phyloP scores from a whole-genome alignment of 2,329 filamentous ascomycete genomes.

The Beauveria sp. region DNA sequence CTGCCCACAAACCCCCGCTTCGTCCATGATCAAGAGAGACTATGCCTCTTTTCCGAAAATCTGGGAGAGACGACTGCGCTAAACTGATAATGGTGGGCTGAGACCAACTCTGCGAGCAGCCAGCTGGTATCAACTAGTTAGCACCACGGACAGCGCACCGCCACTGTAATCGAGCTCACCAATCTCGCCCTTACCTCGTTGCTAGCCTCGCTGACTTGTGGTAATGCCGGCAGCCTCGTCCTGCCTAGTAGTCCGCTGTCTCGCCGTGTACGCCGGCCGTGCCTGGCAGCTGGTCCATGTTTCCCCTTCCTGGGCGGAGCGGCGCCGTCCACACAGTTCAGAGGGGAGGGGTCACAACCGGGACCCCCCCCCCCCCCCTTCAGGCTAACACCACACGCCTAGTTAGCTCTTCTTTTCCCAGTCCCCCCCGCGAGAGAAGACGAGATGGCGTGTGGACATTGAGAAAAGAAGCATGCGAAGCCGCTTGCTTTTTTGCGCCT shows the following conservation, averaged over 20 bases:
- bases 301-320: conserved; percentile 1
- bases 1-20: neutral
- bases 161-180: neutral
- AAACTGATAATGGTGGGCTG: neutral
- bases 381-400: neutral
- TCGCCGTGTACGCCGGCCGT: neutral
- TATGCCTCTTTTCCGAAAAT: neutral
- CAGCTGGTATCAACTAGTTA: neutral
- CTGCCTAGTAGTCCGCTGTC: neutral
- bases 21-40: neutral
- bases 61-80: conserved; percentile 6
- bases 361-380: neutral
- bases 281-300: neutral
- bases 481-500: conserved; percentile 7
- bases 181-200: neutral
- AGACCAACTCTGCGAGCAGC: neutral
- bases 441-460: conserved; percentile 6
- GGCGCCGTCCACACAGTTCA: neutral
- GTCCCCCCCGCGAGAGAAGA: conserved; percentile 5
- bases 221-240: conserved; percentile 5
- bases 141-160: neutral
- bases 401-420: conserved; percentile 4
- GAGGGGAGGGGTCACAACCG: neutral
- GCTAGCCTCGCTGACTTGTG: neutral
- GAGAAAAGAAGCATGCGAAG: conserved; percentile 8